These are phyloP conservation scores for Ustilago trichophora DNA, from an alignment of 1,284 basidiomycete species.

Conservation along the genomic window DNA sequence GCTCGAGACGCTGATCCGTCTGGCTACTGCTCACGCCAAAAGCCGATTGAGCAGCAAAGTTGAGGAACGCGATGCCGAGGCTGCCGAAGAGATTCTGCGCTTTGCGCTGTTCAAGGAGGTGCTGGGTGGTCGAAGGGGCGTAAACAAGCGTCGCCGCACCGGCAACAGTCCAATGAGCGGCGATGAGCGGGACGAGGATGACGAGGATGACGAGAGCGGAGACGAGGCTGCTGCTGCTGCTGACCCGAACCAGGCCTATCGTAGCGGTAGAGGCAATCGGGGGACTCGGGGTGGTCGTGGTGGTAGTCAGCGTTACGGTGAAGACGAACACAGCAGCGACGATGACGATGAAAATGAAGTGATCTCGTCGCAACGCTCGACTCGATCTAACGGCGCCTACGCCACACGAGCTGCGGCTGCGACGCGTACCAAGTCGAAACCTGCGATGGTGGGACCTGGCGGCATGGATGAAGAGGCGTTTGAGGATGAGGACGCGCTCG, in stretches of 20 bases:
- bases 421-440: conserved; percentile 12
- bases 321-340: conserved; percentile 36
- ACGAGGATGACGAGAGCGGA: conserved; percentile 48
- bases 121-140: conserved; percentile 72
- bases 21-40: conserved; percentile 97
- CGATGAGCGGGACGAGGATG: conserved; percentile 39
- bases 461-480: conserved; percentile 40
- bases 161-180: conserved; percentile 49
- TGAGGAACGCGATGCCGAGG: conserved; percentile 83
- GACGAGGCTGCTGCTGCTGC: conserved; percentile 71
- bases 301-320: conserved; percentile 40
- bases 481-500: conserved; percentile 46
- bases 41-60: conserved; percentile 86
- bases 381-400: conserved; percentile 49
- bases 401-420: conserved; percentile 47
- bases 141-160: conserved; percentile 69
- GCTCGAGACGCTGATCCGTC: conserved; percentile 96
- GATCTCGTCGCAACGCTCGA: conserved; percentile 28
- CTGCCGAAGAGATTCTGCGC: conserved; percentile 92
- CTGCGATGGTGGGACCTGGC: conserved; percentile 36
- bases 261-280: conserved; percentile 57
- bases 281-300: conserved; percentile 32
- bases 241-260: conserved; percentile 68
- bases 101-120: conserved; percentile 99
- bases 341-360: conserved; percentile 45